A percentile compares a stretch with the other conserved stretches of the same genome.
Conservation (phyloP, 345 rosid genomes). For the Conringia planisiliqua region DNA sequence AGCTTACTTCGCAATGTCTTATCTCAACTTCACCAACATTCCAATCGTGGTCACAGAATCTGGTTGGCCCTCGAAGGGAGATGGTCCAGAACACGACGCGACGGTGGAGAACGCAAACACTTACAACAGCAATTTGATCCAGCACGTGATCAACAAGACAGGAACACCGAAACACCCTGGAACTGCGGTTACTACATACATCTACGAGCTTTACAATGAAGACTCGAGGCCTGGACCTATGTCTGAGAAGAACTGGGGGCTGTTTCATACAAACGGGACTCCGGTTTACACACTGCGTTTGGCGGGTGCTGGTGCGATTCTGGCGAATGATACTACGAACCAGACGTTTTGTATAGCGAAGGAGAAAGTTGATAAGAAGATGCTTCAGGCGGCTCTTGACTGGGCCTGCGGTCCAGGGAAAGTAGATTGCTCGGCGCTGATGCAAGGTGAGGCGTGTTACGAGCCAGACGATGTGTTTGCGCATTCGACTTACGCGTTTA, state of each 20-base stretch:
- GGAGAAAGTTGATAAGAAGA: constrained; percentile 72
- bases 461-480: constrained; percentile 75
- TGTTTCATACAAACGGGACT: constrained; percentile 63
- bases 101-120: constrained; percentile 82
- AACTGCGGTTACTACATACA: constrained; percentile 64
- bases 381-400: constrained; percentile 97
- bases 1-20: constrained; percentile 81
- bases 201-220: constrained; percentile 96
- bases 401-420: constrained; percentile 99
- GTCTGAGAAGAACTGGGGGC: constrained; percentile 96
- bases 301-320: constrained; percentile 75
- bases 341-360: constrained; percentile 84
- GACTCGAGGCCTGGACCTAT: constrained; percentile 63
- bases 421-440: constrained; percentile 73
- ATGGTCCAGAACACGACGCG: constrained; percentile 65
- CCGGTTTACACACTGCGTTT: constrained; percentile 72
- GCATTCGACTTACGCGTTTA: constrained; percentile 85
- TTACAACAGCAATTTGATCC: constrained; percentile 88
- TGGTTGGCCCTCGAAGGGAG: constrained; percentile 99
- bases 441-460: constrained; percentile 83
- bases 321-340: constrained; percentile 94
- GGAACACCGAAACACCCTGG: constrained; percentile 96
- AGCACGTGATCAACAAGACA: constrained; percentile 78
- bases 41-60: constrained; percentile 79
- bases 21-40: constrained; percentile 78